Evolutionary conservation across 371 early-diverging fungal genomes (phyloP), one percentile per base, ranked within the genome.

Genomic region (Batrachochytrium dendrobatidis): DNA sequence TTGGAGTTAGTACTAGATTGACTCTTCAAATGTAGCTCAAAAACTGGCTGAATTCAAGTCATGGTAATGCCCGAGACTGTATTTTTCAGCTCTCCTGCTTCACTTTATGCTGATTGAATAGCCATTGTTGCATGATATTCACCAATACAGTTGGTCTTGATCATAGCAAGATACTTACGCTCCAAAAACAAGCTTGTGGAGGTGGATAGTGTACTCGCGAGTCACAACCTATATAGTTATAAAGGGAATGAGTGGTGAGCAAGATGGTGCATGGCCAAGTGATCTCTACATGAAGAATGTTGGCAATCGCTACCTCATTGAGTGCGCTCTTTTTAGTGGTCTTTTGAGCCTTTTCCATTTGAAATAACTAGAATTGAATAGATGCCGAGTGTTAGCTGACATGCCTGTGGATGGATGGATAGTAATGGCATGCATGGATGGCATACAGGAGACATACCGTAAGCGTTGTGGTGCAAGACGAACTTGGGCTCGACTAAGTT

Each of bases 191-290:
- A 78, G 83, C 83, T 91, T 92, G 88, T 92, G 93, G 69, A 95
- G 71, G 84, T 93, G 90, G 75, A 92, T 88, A 76, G 93, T 94
- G 86, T 87, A 91, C 71, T 93, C 93, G 72, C 92, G 87, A 65
- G 94, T 88, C 67, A 93, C 87, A 65, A 73, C 73, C 66, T 68
- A 30, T 8, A 32, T 2, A 4, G 25, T 33, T 29, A 45, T 45
- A 25, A 31, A 12, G n/a, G n/a, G n/a, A n/a, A n/a, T n/a, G n/a
- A n/a, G n/a, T n/a, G n/a, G n/a, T n/a, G n/a, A n/a, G n/a, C n/a
- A n/a, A n/a, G n/a, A n/a, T n/a, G n/a, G n/a, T n/a, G n/a, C n/a
- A n/a, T n/a, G n/a, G n/a, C n/a, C n/a, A n/a, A n/a, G n/a, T n/a
- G n/a, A n/a, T n/a, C n/a, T n/a, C n/a, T n/a, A n/a, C n/a, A n/a